Evolutionary conservation across 2,329 filamentous ascomycete genomes (phyloP), one percentile per base, ranked within the genome.

Genomic region (Bipolaris oryzae): DNA sequence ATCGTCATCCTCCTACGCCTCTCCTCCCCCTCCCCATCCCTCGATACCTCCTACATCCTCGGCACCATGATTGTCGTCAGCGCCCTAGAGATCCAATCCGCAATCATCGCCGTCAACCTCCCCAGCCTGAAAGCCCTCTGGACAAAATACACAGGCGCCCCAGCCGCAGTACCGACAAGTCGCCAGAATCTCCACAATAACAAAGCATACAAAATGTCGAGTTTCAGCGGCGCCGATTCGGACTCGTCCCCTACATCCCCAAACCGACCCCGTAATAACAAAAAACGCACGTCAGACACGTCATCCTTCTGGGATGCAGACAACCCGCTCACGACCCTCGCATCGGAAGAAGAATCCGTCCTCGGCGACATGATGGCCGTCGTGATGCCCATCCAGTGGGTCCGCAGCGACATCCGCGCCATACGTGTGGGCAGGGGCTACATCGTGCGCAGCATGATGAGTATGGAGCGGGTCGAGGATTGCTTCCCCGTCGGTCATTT

Each of bases 401-500:
- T 55, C 10, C 49, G 49, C 31, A 39, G 23, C 2, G 49, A 55
- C 28, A 47, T 55, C 18, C 46, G 42, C 7, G 49, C 52, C 21
- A 49, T 55, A 9, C 41, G 52, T 2, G 52, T 55, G 3, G 52
- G 52, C 3, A 55, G 52, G 23, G 52, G 52, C 3, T 47, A 55
- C 35, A 35, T 55, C 2, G 52, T 55, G 5, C 28, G 52, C 5
- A 55, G 52, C 28, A 31, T 55, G 39, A 49, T 55, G 34, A 51
- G 46, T 28, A 50, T 55, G 16, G 52, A 55, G 39, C 41, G 52
- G 7, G 52, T 55, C 1, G 52, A 55, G 15, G 52, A 55, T 31
- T 50, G 46, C 7, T 55, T 55, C 39, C 52, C 52, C 3, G 35
- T 49, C 10, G 52, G 52, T 3, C 52, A 55, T 39, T 55, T 55